Conservation (phyloP, 805 yeast species). For the Candida arabinofermentans region DNA sequence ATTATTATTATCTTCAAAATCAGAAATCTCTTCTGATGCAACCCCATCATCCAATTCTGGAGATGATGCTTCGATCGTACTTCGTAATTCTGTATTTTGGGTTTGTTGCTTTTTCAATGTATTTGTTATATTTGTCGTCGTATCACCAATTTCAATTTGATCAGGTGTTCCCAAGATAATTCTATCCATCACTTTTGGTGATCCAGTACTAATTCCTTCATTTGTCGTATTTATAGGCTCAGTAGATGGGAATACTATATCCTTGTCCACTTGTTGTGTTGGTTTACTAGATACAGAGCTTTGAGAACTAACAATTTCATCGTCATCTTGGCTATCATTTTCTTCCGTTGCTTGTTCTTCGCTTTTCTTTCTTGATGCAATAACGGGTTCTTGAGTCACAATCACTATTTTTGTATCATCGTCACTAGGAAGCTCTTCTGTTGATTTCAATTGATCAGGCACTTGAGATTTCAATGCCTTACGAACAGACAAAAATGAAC, state of each 20-base stretch:
- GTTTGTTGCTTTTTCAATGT: not conserved
- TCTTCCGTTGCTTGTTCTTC: no score
- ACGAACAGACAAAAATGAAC: not conserved
- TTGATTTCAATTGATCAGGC: not conserved
- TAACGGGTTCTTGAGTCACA: not conserved
- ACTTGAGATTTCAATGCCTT: not conserved
- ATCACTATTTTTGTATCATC: conserved; percentile 13
- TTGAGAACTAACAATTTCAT: conserved; percentile 17
- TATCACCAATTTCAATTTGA: no score
- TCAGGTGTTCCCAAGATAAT: not conserved
- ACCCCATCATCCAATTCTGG: not conserved
- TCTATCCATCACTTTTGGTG: not conserved
- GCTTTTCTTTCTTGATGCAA: no score
- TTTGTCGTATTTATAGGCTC: not conserved
- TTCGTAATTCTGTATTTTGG: not conserved
- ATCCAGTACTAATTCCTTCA: not conserved
- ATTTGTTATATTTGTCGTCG: not conserved
- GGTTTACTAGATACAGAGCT: conserved; percentile 3
- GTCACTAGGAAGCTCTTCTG: conserved; percentile 3
- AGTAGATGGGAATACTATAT: not conserved
- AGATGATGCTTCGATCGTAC: not conserved
- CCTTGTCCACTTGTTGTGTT: not conserved
- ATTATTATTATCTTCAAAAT: not conserved
- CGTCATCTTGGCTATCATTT: not conserved
- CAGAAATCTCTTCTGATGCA: not conserved